phyloP scores from a whole-genome alignment of 352 stramenopile species.

The Globisporangium ultimum region DNA sequence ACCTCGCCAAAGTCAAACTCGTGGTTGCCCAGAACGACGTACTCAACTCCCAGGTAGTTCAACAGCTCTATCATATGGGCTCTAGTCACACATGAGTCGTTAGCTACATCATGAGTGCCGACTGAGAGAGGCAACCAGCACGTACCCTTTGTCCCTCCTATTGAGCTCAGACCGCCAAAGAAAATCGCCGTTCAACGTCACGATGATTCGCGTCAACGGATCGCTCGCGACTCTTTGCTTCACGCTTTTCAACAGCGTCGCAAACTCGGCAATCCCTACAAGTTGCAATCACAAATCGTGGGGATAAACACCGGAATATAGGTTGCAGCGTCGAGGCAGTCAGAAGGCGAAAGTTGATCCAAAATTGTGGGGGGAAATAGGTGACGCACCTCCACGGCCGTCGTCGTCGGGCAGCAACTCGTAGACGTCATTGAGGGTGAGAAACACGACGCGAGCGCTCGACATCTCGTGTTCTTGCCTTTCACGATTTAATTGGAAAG shows the following conservation, averaged over 20 bases:
- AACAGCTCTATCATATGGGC: conserved; percentile 66
- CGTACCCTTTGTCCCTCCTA: conserved; percentile 66
- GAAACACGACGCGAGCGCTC: conserved; percentile 37
- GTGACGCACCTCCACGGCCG: conserved; percentile 9
- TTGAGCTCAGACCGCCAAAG: conserved; percentile 63
- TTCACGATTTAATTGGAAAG: neutral
- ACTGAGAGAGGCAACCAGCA: neutral
- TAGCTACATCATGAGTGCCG: no score
- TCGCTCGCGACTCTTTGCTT: conserved; percentile 20
- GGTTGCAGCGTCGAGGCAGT: no score
- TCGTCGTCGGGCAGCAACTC: conserved; percentile 44
- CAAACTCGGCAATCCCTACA: conserved; percentile 46
- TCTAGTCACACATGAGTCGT: conserved; percentile 14
- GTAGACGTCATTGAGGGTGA: conserved; percentile 76
- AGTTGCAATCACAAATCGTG: neutral
- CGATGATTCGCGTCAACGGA: conserved; percentile 26
- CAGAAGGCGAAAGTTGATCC: no score
- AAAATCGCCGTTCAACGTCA: conserved; percentile 75
- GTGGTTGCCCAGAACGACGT: conserved; percentile 75
- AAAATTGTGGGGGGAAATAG: no score
- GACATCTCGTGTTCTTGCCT: neutral
- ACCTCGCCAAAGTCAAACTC: conserved; percentile 70
- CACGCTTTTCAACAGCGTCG: conserved; percentile 39
- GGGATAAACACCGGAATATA: no score
- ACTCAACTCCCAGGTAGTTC: conserved; percentile 47